These are phyloP conservation scores for Colletotrichum sp. DNA, from an alignment of 2,329 filamentous ascomycete species.

Conservation along the genomic window DNA sequence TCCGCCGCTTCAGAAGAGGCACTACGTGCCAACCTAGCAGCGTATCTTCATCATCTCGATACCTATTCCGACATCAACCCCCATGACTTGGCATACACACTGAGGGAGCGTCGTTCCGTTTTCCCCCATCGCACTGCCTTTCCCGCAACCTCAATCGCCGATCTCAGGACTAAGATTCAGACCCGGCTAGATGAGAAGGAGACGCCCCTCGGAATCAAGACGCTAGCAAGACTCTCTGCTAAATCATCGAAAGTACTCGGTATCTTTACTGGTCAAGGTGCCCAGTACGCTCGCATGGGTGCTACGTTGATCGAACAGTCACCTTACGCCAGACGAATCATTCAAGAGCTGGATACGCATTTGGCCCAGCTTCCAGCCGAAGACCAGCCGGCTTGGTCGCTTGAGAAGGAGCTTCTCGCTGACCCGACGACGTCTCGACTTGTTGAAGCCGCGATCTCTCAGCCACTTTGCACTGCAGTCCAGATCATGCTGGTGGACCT, in stretches of 20 bases:
- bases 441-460: constrained; percentile 20
- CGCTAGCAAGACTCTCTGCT: constrained; percentile 19
- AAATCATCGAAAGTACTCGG: constrained; percentile 21
- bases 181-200: constrained; percentile 2
- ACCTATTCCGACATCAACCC: not conserved
- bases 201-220: not conserved
- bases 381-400: constrained; percentile 30
- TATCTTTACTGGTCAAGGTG: constrained; percentile 37
- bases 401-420: constrained; percentile 26
- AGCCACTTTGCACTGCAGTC: constrained; percentile 22
- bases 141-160: not conserved
- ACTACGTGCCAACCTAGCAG: constrained; percentile 13
- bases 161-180: not conserved
- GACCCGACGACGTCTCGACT: constrained; percentile 20
- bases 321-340: constrained; percentile 2
- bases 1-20: constrained; percentile 25
- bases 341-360: constrained; percentile 25
- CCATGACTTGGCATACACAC: not conserved
- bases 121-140: not conserved
- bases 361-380: constrained; percentile 18
- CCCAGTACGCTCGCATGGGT: constrained; percentile 32
- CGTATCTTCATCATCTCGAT: constrained; percentile 22
- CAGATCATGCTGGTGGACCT: constrained; percentile 30
- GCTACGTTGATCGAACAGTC: constrained; percentile 18
- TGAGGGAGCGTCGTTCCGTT: not conserved